These are phyloP conservation scores for Cladosporium colombiae DNA, from an alignment of 2,329 filamentous ascomycete genomes.

Conservation along the genomic window DNA sequence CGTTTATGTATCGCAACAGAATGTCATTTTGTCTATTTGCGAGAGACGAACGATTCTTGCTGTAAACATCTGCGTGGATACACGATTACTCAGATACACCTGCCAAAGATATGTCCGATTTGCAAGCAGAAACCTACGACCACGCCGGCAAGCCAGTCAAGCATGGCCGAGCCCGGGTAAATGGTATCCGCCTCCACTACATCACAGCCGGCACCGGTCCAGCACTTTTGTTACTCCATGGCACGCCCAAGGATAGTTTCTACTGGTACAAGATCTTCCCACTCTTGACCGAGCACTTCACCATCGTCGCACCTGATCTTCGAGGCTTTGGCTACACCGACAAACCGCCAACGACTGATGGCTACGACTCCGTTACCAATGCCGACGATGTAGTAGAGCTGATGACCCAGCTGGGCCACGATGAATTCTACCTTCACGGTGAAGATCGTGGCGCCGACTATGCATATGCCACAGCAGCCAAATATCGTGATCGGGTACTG, in stretches of 20 bases:
- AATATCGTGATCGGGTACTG: conserved; percentile 37
- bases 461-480: conserved; percentile 38
- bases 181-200: conserved; percentile 39
- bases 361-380: conserved; percentile 41
- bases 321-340: conserved; percentile 44
- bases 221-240: conserved; percentile 35
- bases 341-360: conserved; percentile 42
- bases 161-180: conserved; percentile 35
- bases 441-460: conserved; percentile 41
- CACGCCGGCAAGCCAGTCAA: conserved; percentile 32
- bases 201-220: conserved; percentile 36
- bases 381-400: conserved; percentile 39
- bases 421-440: conserved; percentile 39
- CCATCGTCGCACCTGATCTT: conserved; percentile 40
- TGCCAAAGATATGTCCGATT: conserved; percentile 7
- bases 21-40: not conserved
- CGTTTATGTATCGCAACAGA: not conserved
- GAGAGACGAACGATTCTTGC: not conserved
- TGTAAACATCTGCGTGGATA: not conserved
- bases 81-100: not conserved
- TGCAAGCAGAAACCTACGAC: conserved; percentile 36
- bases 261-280: conserved; percentile 43
- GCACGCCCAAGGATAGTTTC: conserved; percentile 38
- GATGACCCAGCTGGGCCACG: conserved; percentile 38
- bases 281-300: conserved; percentile 40